Percentiles rank a stretch among this genome's conserved stretches.
phyloP scores from a whole-genome alignment of 2,329 filamentous ascomycete genomes.

The Sphaerulina vaccinii region DNA sequence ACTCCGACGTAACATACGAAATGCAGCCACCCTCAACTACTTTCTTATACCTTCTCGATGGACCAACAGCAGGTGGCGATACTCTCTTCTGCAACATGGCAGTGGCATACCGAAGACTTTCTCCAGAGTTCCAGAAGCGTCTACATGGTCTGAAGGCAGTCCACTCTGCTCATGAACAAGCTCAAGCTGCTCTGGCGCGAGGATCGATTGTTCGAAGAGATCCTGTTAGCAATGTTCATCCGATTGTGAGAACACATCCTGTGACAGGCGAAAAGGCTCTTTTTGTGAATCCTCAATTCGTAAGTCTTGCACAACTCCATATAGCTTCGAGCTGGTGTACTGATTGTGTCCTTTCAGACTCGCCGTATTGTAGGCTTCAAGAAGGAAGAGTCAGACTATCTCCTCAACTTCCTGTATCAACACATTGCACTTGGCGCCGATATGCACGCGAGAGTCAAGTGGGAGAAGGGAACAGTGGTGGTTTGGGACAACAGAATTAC shows the following conservation, averaged over 20 bases:
- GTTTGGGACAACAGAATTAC: slow-evolving; percentile 30
- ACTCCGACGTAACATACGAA: slow-evolving; percentile 86
- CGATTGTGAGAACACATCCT: slow-evolving; percentile 77
- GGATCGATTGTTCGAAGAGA: slow-evolving; percentile 73
- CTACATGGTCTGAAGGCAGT: slow-evolving; percentile 77
- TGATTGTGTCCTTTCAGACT: slow-evolving; percentile 45
- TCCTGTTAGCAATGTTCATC: slow-evolving; percentile 71
- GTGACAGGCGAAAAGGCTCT: slow-evolving; percentile 78
- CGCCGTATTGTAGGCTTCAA: slow-evolving; percentile 78
- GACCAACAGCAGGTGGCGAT: slow-evolving; percentile 72
- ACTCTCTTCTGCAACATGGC: slow-evolving; percentile 78
- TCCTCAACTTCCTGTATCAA: slow-evolving; percentile 75
- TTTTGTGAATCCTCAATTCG: slow-evolving; percentile 79
- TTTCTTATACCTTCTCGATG: slow-evolving; percentile 84
- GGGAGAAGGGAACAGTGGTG: slow-evolving; percentile 26
- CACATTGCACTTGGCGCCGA: slow-evolving; percentile 71
- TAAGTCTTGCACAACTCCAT: slow-evolving; percentile 1
- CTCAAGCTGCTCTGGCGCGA: slow-evolving; percentile 63
- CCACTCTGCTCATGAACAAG: slow-evolving; percentile 79
- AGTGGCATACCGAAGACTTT: slow-evolving; percentile 78
- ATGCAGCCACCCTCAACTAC: slow-evolving; percentile 85
- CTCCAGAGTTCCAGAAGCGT: slow-evolving; percentile 73
- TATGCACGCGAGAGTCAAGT: slow-evolving; percentile 64
- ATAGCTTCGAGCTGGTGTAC: too few species aligned
- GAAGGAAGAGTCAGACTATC: slow-evolving; percentile 77